Base-by-base conservation (phyloP, 2,329 filamentous ascomycete genomes). In the Colletotrichum aenigma region DNA sequence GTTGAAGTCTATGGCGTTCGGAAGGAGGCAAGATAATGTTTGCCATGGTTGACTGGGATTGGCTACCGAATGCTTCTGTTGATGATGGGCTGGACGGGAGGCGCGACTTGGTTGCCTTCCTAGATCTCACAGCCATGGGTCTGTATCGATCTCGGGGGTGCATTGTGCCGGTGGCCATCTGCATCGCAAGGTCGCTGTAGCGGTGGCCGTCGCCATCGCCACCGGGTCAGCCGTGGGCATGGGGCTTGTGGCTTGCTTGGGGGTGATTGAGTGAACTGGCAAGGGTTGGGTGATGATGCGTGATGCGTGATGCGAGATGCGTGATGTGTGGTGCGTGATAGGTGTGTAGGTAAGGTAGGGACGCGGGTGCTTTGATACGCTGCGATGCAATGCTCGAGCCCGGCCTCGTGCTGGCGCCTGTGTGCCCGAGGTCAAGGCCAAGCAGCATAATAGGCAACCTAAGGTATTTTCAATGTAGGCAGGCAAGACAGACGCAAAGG, bases 71-170 rank as follows among this genome's bases (percentile, higher is more conserved):
- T 10, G 24, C 61, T 36, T 61, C n/a, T 62, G 61, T 24, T 72
- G 69, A 60, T 74, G 60, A 55, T 34, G 38, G 34, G 69, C 56
- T 30, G 15, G n/a, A 55, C 38, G 62, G 69, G 70, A 72, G 62
- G 55, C 67, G 71, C 60, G 34, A 69, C 56, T 66, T 72, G 62
- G 55, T 67, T 73, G 69, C 69, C 43, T 52, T 52, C n/a, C 64
- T 56, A 75, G 69, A 75, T 75, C 69, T 75, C 64, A 43, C 55
- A 61, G 70, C 43, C 70, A 70, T n/a, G 24, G 38, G 52, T 34
- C 24, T 52, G 64, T 62, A 75, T 62, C 73, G 73, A 75, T 75
- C 73, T 75, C 56, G 38, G 32, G 38, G 69, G 58, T 64, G 70
- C 70, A 66, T 64, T 74, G 58, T 69, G 32, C 65, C 36, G 70